Evolutionary conservation across 495 filamentous ascomycete genomes (phyloP), one percentile per base, ranked within the genome.

Genomic region (Aspergillus olivimuriae): DNA sequence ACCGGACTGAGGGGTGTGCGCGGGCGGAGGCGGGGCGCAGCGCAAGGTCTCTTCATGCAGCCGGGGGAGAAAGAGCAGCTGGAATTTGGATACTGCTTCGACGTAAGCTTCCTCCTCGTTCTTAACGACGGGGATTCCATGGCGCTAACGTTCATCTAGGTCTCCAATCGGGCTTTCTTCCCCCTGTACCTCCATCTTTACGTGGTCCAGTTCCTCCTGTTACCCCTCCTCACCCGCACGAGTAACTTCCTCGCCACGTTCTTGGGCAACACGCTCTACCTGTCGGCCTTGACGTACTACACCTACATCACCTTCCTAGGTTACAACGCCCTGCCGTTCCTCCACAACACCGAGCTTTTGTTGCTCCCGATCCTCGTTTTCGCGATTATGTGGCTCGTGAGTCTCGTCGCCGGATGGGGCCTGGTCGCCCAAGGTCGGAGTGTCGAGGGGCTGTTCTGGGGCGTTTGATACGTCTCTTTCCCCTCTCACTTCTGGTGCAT

Each of bases 61-160:
- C 69, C 69, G 1, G 76, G 71, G 3, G 70, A 69, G 45, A 73
- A 72, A 47, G 79, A 82, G 36, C 70, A 70, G 43, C 53, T 87
- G 51, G 83, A 87, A 52, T 87, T 87, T 68, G 84, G 84, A 54
- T 87, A 87, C 57, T 87, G 83, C 57, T 86, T 87, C 60, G 83
- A 87, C 65, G 81, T 84, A 52, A 53, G 76, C 58, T 33, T 4
- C 23, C 17, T 24, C 21, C 12, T 37, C 31, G 12, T 14, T 19
- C 11, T 22, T 16, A 19, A 34, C n/a, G n/a, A n/a, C n/a, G n/a
- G n/a, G n/a, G n/a, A n/a, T n/a, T n/a, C n/a, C n/a, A n/a, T n/a
- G n/a, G n/a, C n/a, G n/a, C n/a, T n/a, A 20, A 11, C 16, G 18
- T 0, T 19, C 18, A 6, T 28, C 14, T 41, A 82, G 81, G 81